These are phyloP conservation scores for Neonectria neomacrospora DNA, from an alignment of 2,329 filamentous ascomycete genomes.

Conservation along the genomic window DNA sequence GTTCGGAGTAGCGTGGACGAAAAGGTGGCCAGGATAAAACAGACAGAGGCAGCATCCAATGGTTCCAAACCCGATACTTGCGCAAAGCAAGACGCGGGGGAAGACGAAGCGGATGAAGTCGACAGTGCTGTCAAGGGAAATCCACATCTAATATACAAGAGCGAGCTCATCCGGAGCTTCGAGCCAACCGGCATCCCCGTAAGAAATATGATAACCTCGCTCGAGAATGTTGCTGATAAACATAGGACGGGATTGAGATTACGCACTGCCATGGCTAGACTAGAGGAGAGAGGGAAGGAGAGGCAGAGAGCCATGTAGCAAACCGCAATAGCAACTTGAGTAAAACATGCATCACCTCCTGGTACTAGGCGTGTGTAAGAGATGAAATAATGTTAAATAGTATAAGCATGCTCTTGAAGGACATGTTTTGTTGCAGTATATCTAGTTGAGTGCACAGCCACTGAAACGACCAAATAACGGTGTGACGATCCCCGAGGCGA, in stretches of 20 bases:
- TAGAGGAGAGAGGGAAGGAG: neutral
- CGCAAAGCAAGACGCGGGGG: slow-evolving; percentile 66
- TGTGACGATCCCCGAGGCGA: too few species aligned
- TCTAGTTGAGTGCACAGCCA: too few species aligned
- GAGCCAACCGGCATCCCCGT: slow-evolving; percentile 75
- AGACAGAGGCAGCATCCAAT: slow-evolving; percentile 46
- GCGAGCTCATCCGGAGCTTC: slow-evolving; percentile 70
- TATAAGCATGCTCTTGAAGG: too few species aligned
- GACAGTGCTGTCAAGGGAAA: slow-evolving; percentile 61
- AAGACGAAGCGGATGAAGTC: slow-evolving; percentile 54
- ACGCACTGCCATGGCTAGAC: slow-evolving; percentile 63
- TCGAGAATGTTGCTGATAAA: slow-evolving; percentile 30
- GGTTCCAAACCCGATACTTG: slow-evolving; percentile 50
- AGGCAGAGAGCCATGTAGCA: neutral
- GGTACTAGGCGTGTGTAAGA: too few species aligned
- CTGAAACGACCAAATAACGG: too few species aligned
- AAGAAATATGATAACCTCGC: slow-evolving; percentile 47
- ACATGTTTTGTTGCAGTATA: too few species aligned
- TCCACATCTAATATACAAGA: slow-evolving; percentile 74
- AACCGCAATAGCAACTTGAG: neutral
- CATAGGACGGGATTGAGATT: slow-evolving; percentile 73
- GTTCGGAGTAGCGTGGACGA: slow-evolving; percentile 72
- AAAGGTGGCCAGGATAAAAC: slow-evolving; percentile 58
- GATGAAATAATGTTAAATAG: too few species aligned
- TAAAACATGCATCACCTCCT: neutral